A percentile compares a stretch with the other conserved stretches of the same genome.
These are phyloP conservation scores for Coprinellus micaceus DNA, from an alignment of 768 basidiomycete genomes.

Conservation along the genomic window DNA sequence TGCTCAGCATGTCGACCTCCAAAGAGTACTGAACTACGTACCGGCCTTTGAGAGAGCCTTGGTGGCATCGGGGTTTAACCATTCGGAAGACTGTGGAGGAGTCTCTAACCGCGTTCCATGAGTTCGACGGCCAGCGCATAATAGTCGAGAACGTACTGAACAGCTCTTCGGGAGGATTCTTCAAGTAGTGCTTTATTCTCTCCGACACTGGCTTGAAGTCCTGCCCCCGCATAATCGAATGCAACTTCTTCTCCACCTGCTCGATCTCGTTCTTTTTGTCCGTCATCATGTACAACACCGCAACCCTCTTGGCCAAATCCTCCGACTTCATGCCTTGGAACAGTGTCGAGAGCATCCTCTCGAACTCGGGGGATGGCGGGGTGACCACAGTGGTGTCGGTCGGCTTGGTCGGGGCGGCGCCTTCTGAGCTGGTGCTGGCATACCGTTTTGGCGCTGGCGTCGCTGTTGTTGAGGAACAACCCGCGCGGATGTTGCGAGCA, in stretches of 20 bases:
- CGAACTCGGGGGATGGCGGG: conserved; percentile 15
- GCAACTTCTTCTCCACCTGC: conserved; percentile 8
- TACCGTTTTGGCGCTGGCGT: conserved; percentile 1
- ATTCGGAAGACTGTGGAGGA: not conserved
- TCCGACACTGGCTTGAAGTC: conserved; percentile 5
- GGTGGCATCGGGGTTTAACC: conserved; percentile 1
- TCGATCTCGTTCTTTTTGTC: conserved; percentile 9
- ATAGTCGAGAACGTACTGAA: not conserved
- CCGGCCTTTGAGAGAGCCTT: conserved; percentile 2
- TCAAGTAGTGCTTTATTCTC: conserved; percentile 6
- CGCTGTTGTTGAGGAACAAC: not conserved
- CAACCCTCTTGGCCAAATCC: conserved; percentile 19
- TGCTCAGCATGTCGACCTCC: not conserved
- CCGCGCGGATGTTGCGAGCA: not conserved
- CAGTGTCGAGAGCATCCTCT: conserved; percentile 17
- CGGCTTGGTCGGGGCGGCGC: not conserved
- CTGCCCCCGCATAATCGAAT: conserved; percentile 3
- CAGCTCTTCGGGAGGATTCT: conserved; percentile 8
- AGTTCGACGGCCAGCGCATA: not conserved
- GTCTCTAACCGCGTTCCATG: too few relatives aligned
- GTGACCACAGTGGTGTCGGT: not conserved
- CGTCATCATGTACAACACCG: conserved; percentile 15
- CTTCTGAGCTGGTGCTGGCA: conserved; percentile 1
- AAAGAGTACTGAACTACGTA: not conserved
- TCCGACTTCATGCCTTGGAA: conserved; percentile 18